Evolutionary conservation across 306 rosid species (phyloP).

Genomic region (Argentina anserina): DNA sequence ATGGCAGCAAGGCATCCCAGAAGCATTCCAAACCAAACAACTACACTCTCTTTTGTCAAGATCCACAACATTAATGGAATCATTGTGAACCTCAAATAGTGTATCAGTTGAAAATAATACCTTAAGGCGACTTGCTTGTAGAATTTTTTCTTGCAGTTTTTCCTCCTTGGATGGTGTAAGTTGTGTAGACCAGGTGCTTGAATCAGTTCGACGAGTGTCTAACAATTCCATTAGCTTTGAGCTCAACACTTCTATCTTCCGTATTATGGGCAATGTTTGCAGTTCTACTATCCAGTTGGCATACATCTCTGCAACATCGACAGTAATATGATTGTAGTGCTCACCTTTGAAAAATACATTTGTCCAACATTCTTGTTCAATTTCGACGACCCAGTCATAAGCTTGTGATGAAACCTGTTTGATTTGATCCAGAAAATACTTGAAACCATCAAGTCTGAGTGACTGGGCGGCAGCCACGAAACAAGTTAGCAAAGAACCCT

Average conservation of each 20-base stretch:
- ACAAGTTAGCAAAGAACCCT: constrained; percentile 36
- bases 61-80: constrained; percentile 46
- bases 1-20: constrained; percentile 51
- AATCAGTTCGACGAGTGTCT: constrained; percentile 22
- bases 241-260: constrained; percentile 38
- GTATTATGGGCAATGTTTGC: constrained; percentile 35
- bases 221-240: constrained; percentile 37
- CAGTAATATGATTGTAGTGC: constrained; percentile 35
- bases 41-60: constrained; percentile 38
- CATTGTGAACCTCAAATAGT: constrained; percentile 53
- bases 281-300: constrained; percentile 41
- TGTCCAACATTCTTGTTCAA: constrained; percentile 48
- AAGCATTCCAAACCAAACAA: constrained; percentile 41
- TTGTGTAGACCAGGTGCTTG: constrained; percentile 30
- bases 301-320: constrained; percentile 29
- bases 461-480: constrained; percentile 46
- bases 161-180: constrained; percentile 52
- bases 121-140: constrained; percentile 34
- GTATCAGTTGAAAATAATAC: constrained; percentile 50
- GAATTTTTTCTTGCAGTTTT: constrained; percentile 27
- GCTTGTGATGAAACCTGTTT: constrained; percentile 43
- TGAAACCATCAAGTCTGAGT: constrained; percentile 34
- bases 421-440: constrained; percentile 36
- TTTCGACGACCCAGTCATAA: constrained; percentile 37
- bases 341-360: constrained; percentile 46